Base-by-base conservation (phyloP, 805 yeast species). In the Monosporozyma solicola region DNA sequence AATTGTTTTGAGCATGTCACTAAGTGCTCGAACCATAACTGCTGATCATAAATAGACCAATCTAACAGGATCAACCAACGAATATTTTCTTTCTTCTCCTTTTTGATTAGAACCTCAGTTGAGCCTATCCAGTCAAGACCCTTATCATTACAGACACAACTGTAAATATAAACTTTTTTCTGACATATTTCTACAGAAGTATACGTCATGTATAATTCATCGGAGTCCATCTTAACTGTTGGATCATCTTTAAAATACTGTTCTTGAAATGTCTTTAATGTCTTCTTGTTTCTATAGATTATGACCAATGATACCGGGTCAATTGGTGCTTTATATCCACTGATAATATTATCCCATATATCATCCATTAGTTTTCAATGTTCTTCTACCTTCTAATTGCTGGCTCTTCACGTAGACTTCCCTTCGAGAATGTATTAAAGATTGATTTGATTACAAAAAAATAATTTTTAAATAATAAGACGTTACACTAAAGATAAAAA, bases 11-110 rank as follows among this genome's bases (percentile, higher is more conserved):
- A n/a, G 22, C 55, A 48, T 20, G 41, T 45, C 20, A 32, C 41
- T 22, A 61, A 39, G 25, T 58, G 55, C n/a, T 53, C 45, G 7
- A 62, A 47, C 68, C 68, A 64, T 15, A 27, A 16, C 25, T 51
- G 51, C n/a, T 62, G 65, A 41, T 54, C 53, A 3, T 52, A 46
- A 27, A 54, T 50, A 4, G 55, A 33, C 68, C 68, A 64, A 53
- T 64, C 66, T 20, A 64, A 50, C 9, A 64, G 25, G 31, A 61
- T 53, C 16, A 53, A 52, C 55, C 56, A 56, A 29, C 48, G 49
- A 11, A 55, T 47, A 15, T 16, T 15, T 27, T 33, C 41, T 3
- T 48, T 37, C 11, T 43, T 44, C 10, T 20, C 31, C 9, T 47
- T 6, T 5, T 41, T 37, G 1, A 51, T n/a, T 35, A 55, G 51